Evolutionary conservation across 2,329 filamentous ascomycete species (phyloP).

Genomic region (Pseudocercospora fijiensis): DNA sequence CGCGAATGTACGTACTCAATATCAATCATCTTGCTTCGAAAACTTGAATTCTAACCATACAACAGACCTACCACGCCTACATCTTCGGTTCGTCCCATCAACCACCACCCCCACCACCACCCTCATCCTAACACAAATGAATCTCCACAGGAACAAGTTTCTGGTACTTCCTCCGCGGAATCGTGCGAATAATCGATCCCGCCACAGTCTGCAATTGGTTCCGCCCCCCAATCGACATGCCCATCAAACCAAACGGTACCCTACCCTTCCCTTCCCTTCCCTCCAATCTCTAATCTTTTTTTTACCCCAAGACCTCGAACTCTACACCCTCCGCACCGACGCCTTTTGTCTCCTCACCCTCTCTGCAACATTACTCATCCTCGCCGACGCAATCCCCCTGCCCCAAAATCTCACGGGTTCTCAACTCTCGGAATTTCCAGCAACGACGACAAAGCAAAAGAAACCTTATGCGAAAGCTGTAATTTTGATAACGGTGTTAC

Average conservation of each 20-base stretch:
- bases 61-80: slow-evolving; percentile 35
- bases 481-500: slow-evolving; percentile 37
- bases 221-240: slow-evolving; percentile 33
- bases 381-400: slow-evolving; percentile 36
- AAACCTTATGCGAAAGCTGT: slow-evolving; percentile 38
- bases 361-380: slow-evolving; percentile 33
- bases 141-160: slow-evolving; percentile 34
- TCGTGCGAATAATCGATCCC: slow-evolving; percentile 37
- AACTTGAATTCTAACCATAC: slow-evolving; percentile 8
- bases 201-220: slow-evolving; percentile 40
- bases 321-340: slow-evolving; percentile 41
- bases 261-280: not conserved
- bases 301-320: slow-evolving; percentile 36
- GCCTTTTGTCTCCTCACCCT: slow-evolving; percentile 39
- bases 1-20: slow-evolving; percentile 8
- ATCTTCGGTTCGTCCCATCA: slow-evolving; percentile 24
- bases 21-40: not conserved
- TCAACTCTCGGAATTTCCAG: slow-evolving; percentile 17
- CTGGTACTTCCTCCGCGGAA: slow-evolving; percentile 40
- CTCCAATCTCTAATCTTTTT: not conserved
- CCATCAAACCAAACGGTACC: slow-evolving; percentile 31
- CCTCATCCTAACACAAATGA: not conserved
- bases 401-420: slow-evolving; percentile 28
- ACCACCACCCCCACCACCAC: not conserved
- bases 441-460: slow-evolving; percentile 20